Percentiles rank a stretch among this genome's conserved stretches.
Conservation (phyloP, 2,329 filamentous ascomycete species). For the Pezicula neosporulosa region DNA sequence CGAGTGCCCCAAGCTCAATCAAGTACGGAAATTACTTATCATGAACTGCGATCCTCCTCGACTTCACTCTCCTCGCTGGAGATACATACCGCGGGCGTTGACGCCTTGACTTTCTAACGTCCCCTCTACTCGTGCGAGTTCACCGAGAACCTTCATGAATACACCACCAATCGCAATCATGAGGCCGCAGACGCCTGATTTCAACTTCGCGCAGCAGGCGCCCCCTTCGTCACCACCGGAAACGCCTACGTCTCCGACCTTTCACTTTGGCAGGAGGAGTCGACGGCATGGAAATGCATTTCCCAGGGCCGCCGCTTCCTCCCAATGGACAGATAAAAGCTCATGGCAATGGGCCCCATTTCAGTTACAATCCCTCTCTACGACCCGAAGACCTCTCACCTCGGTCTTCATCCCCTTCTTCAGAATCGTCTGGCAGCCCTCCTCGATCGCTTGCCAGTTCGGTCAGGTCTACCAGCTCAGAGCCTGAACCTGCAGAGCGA, state of each 20-base stretch:
- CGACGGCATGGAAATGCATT: conserved; percentile 20
- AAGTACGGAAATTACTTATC: conserved; percentile 16
- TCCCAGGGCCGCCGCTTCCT: conserved; percentile 21
- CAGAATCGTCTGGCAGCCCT: conserved; percentile 20
- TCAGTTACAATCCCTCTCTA: conserved; percentile 30
- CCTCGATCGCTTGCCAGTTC: conserved; percentile 23
- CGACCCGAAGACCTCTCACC: conserved; percentile 36
- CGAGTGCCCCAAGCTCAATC: conserved; percentile 14
- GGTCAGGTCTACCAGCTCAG: not conserved
- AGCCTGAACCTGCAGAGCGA: not conserved
- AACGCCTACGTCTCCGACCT: conserved; percentile 36
- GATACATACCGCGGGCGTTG: conserved; percentile 27
- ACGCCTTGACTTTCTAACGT: conserved; percentile 24
- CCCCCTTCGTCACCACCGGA: conserved; percentile 45
- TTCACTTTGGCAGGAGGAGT: conserved; percentile 27
- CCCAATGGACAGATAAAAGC: conserved; percentile 40
- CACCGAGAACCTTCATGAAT: conserved; percentile 3
- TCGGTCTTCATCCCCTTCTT: conserved; percentile 32
- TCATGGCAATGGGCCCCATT: conserved; percentile 26
- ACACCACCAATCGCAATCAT: conserved; percentile 23
- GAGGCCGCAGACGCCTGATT: conserved; percentile 39
- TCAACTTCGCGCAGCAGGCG: conserved; percentile 32
- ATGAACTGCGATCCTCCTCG: conserved; percentile 30
- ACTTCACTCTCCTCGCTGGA: conserved; percentile 29
- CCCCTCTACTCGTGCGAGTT: conserved; percentile 4